Base-by-base conservation (phyloP, 805 yeast species). In the Candida xyloterini region DNA sequence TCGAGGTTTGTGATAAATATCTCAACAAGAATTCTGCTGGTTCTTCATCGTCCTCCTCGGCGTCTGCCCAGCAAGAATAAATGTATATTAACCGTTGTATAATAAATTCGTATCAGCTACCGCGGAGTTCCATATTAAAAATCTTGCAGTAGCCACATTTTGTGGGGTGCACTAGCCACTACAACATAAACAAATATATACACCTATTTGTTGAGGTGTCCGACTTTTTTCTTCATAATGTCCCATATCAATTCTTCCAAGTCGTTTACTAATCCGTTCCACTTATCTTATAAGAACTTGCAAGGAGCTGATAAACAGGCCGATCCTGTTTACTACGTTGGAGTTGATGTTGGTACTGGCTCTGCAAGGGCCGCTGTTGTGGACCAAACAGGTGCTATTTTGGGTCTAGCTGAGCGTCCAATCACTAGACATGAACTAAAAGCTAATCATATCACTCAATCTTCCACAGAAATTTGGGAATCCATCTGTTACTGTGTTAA, bases 321-420 rank as follows among this genome's bases (percentile, higher is more conserved):
- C 6, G 48, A 48, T 13, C 64, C 63, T 3, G 56, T 63, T 11
- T 63, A 59, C 39, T 65, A 62, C 35, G 62, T 65, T 10, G 69
- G 69, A 35, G 69, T 65, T 20, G 69, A 65, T 33, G 69, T 93
- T 18, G 99, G 99, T n/a, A 90, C 98, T 0, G 99, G 98, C 11
- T 85, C 95, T 2, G 97, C 96, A 5, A 73, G 99, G 48, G 98
- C 98, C 5, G 91, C 96, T 54, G 69, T 93, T 11, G 86, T 91
- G 47, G 93, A 90, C 60, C 76, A 79, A 53, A 68, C 74, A 29
- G 98, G 98, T 34, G 80, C 84, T 30, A 89, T 93, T 38, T 65
- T 87, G 35, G 83, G 88, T 0, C 65, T 89, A 35, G 78, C 90
- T 14, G 89, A 90, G 54, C 74, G 89, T 43, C 84, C 89, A 21